Evolutionary conservation across 352 stramenopile species (phyloP).

Genomic region (Pythium myriotylum): DNA sequence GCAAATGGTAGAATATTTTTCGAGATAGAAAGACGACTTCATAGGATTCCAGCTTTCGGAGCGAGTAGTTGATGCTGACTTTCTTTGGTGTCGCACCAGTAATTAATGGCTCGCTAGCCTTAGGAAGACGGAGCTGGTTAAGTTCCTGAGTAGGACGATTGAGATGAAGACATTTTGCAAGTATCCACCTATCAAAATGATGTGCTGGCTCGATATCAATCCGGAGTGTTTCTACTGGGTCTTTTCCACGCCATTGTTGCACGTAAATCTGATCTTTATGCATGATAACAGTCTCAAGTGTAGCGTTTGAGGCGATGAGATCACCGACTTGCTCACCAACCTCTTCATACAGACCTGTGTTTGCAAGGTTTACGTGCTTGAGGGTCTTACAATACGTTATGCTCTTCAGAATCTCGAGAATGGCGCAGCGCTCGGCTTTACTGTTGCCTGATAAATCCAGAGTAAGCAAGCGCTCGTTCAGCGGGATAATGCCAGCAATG

Average conservation of each 20-base stretch:
- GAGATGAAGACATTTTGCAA: constrained; percentile 63
- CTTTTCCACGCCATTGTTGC: constrained; percentile 57
- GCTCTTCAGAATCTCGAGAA: constrained; percentile 56
- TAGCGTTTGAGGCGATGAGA: constrained; percentile 58
- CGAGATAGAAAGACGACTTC: constrained; percentile 67
- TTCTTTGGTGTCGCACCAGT: constrained; percentile 21
- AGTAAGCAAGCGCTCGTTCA: constrained; percentile 56
- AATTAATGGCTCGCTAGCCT: constrained; percentile 13
- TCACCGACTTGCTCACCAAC: constrained; percentile 63
- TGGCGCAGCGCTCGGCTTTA: constrained; percentile 47
- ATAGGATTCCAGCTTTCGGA: constrained; percentile 49
- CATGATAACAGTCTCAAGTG: constrained; percentile 63
- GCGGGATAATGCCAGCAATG: constrained; percentile 54
- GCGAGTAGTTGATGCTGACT: constrained; percentile 55
- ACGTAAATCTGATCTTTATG: constrained; percentile 43
- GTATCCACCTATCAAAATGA: constrained; percentile 67
- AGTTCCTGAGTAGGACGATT: constrained; percentile 66
- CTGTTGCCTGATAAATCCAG: constrained; percentile 70
- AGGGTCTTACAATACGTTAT: constrained; percentile 60
- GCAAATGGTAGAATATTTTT: constrained; percentile 75
- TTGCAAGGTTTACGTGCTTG: constrained; percentile 50
- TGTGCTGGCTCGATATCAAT: constrained; percentile 38
- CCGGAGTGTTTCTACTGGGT: constrained; percentile 30
- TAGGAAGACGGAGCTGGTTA: constrained; percentile 52
- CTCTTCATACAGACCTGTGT: constrained; percentile 62